Evolutionary conservation across 139 green algal species (phyloP).

Genomic region (Auxenochlorella pyrenoidosa): DNA sequence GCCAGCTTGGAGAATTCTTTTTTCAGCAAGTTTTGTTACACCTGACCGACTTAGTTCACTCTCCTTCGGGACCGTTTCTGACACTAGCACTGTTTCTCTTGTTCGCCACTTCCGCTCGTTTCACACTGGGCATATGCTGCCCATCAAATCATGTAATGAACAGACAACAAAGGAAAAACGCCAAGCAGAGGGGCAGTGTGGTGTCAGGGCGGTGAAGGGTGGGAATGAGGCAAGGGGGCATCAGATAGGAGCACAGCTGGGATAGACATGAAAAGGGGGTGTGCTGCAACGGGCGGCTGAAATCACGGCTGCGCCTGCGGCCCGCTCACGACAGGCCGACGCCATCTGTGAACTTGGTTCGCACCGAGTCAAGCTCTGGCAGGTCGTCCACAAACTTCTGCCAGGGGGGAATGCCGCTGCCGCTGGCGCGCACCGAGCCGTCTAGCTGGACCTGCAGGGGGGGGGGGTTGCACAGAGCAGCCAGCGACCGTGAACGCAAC

Average conservation of each 20-base stretch:
- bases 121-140: not conserved
- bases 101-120: too few relatives aligned
- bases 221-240: not conserved
- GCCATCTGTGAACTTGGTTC: constrained; percentile 73
- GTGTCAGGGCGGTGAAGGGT: not conserved
- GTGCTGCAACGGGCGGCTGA: too few relatives aligned
- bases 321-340: constrained; percentile 1
- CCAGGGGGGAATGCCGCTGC: constrained; percentile 82
- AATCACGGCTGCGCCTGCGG: too few relatives aligned
- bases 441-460: constrained; percentile 86
- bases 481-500: not conserved
- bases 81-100: not conserved
- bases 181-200: not conserved
- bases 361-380: constrained; percentile 71
- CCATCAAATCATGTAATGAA: not conserved
- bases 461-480: not conserved
- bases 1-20: not conserved
- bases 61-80: too few relatives aligned
- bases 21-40: not conserved
- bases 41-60: not conserved
- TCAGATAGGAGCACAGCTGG: not conserved
- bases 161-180: not conserved
- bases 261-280: too few relatives aligned
- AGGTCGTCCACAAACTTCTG: constrained; percentile 82
- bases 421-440: constrained; percentile 83